Conservation (phyloP, 805 yeast species). For the Candida piceae region DNA sequence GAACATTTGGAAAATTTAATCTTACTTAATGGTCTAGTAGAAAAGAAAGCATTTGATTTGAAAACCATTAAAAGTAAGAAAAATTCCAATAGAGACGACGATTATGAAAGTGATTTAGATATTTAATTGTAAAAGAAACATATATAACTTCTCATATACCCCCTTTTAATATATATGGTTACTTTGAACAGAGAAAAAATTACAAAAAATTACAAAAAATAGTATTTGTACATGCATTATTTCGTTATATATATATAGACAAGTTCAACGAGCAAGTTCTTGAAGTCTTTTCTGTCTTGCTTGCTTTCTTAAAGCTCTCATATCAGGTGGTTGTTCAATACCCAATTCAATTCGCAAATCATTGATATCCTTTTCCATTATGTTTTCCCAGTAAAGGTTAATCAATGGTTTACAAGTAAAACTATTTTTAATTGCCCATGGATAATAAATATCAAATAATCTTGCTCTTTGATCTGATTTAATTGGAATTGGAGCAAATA, state of each 20-base stretch:
- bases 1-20: conserved; percentile 44
- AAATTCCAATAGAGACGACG: conserved; percentile 12
- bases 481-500: conserved; percentile 82
- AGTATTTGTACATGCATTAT: no score
- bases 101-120: conserved; percentile 37
- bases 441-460: conserved; percentile 66
- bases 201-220: no score
- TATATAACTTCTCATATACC: no score
- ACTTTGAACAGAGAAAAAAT: no score
- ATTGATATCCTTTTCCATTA: conserved; percentile 64
- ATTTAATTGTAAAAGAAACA: no score
- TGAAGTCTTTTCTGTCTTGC: conserved; percentile 19
- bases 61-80: conserved; percentile 15
- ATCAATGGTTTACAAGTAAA: conserved; percentile 68
- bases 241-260: neutral
- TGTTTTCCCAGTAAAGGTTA: conserved; percentile 89
- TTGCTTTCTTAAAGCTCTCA: conserved; percentile 55
- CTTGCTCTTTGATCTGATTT: conserved; percentile 57
- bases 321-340: conserved; percentile 73
- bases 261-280: neutral
- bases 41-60: conserved; percentile 31
- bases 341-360: conserved; percentile 70
- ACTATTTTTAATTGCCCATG: conserved; percentile 83
- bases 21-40: conserved; percentile 29
- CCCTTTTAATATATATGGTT: no score